Percentiles rank a stretch among this genome's conserved stretches.
These are phyloP conservation scores for Alternaria burnsii DNA, from an alignment of 2,329 filamentous ascomycete genomes.

Conservation along the genomic window DNA sequence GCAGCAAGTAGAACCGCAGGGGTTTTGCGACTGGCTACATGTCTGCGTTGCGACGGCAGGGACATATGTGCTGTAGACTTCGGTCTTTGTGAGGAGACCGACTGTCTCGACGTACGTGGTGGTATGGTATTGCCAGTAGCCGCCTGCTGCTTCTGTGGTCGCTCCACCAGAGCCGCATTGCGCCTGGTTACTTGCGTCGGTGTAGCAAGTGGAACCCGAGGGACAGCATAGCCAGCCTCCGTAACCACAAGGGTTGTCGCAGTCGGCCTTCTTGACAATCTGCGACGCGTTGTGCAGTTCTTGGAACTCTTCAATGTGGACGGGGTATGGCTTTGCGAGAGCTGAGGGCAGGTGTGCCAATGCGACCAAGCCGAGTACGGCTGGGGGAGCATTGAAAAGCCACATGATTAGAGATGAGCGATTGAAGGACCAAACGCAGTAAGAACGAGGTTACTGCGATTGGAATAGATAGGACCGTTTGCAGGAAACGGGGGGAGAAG, in stretches of 20 bases:
- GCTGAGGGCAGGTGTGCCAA: slow-evolving; percentile 61
- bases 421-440: slow-evolving; percentile 16
- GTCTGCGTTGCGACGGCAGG: slow-evolving; percentile 32
- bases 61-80: slow-evolving; percentile 58
- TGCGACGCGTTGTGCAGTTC: slow-evolving; percentile 43
- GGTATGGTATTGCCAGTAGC: slow-evolving; percentile 66
- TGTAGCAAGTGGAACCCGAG: slow-evolving; percentile 40
- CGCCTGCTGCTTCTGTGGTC: slow-evolving; percentile 36
- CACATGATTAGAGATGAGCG: slow-evolving; percentile 33
- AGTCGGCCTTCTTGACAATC: slow-evolving; percentile 31
- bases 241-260: slow-evolving; percentile 42
- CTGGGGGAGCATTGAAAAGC: slow-evolving; percentile 72
- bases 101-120: slow-evolving; percentile 64
- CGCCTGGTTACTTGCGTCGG: slow-evolving; percentile 47
- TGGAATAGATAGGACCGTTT: slow-evolving; percentile 13
- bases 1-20: slow-evolving; percentile 76
- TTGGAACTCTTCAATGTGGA: slow-evolving; percentile 37
- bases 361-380: slow-evolving; percentile 59
- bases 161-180: slow-evolving; percentile 40
- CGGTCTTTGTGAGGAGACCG: slow-evolving; percentile 62
- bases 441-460: slow-evolving; percentile 11
- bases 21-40: slow-evolving; percentile 63
- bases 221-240: slow-evolving; percentile 49
- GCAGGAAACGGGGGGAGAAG: slow-evolving; percentile 14
- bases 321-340: slow-evolving; percentile 52